Percentiles rank a stretch among this genome's conserved stretches.
These are phyloP conservation scores for Phytophthora palmivora DNA, from an alignment of 352 stramenopile genomes.

Conservation along the genomic window DNA sequence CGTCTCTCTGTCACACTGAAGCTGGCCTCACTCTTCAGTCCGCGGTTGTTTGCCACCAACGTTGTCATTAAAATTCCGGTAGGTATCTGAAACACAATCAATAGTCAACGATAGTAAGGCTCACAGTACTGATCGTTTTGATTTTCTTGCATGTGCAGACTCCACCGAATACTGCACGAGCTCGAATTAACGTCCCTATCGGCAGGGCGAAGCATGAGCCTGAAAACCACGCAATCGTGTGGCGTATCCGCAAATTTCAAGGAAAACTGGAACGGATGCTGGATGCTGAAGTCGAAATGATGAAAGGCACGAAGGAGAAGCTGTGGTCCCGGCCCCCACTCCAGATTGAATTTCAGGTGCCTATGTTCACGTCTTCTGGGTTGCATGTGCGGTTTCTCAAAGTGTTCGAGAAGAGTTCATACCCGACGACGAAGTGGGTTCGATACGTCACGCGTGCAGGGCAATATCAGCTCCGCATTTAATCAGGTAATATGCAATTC, in stretches of 20 bases:
- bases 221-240: slow-evolving; percentile 98
- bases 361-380: slow-evolving; percentile 98
- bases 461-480: slow-evolving; percentile 98
- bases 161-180: slow-evolving; percentile 96
- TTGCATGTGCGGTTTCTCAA: slow-evolving; percentile 98
- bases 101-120: not conserved
- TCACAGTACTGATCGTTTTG: not conserved
- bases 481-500: slow-evolving; percentile 28
- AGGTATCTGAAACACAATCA: slow-evolving; percentile 9
- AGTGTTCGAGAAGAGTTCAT: slow-evolving; percentile 99
- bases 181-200: slow-evolving; percentile 95
- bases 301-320: slow-evolving; percentile 97
- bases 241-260: slow-evolving; percentile 97
- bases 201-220: slow-evolving; percentile 97
- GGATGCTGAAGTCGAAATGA: slow-evolving; percentile 96
- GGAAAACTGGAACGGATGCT: slow-evolving; percentile 96
- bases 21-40: slow-evolving; percentile 94
- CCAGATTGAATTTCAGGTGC: slow-evolving; percentile 98
- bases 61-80: slow-evolving; percentile 96
- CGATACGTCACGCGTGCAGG: slow-evolving; percentile 98
- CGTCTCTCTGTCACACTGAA: slow-evolving; percentile 85
- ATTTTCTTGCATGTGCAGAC: slow-evolving; percentile 35
- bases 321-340: slow-evolving; percentile 97
- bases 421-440: slow-evolving; percentile 98
- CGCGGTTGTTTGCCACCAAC: slow-evolving; percentile 96